Conservation (phyloP, 495 filamentous ascomycete genomes). For the Trichoderma gamsii region DNA sequence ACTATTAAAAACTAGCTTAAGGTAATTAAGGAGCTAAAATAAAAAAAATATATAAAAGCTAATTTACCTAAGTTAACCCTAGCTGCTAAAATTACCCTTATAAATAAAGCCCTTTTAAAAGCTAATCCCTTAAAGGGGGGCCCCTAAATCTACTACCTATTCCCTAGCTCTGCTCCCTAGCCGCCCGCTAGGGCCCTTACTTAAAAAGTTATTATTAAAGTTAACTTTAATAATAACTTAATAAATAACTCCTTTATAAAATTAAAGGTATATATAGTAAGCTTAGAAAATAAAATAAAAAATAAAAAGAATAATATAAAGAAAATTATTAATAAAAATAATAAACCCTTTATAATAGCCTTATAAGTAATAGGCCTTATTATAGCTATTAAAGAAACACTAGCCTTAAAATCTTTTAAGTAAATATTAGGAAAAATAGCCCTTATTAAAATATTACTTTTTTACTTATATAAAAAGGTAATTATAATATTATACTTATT, state of each 20-base stretch:
- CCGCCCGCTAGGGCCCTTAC: background rate
- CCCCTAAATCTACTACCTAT: background rate
- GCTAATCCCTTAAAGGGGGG: no score
- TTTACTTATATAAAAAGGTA: background rate
- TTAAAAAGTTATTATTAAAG: background rate
- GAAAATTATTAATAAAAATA: background rate
- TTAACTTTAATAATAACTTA: background rate
- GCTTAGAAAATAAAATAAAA: background rate
- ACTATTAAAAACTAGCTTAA: background rate
- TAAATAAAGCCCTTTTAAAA: background rate
- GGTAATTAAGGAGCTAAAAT: background rate
- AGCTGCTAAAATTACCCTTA: background rate
- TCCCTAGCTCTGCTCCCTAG: background rate
- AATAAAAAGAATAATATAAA: background rate
- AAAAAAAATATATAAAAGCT: background rate
- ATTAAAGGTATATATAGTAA: background rate
- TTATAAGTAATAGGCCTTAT: background rate
- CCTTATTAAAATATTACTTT: background rate
- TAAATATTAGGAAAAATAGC: background rate
- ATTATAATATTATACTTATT: background rate
- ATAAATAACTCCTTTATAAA: background rate
- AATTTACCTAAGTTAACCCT: background rate
- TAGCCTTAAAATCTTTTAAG: slow-evolving; percentile 9
- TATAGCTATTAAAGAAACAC: background rate
- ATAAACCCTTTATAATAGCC: background rate